phyloP scores from a whole-genome alignment of 495 filamentous ascomycete genomes.

The Penicillium goetzii region DNA sequence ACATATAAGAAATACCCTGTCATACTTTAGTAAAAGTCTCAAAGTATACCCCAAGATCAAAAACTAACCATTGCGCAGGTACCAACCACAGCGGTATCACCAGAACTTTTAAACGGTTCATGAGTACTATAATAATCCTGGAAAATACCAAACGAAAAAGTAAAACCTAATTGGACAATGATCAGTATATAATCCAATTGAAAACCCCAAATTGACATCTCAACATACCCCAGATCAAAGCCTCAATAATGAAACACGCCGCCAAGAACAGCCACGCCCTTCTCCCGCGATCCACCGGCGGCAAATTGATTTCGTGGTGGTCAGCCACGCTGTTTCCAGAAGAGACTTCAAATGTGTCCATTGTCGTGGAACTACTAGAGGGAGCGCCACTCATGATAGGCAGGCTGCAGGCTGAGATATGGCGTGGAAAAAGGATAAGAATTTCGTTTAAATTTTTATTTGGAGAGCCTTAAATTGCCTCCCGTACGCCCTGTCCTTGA shows the following conservation, averaged over 20 bases:
- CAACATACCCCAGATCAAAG: slow-evolving; percentile 65
- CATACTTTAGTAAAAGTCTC: not conserved
- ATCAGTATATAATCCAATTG: not conserved
- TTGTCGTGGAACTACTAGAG: slow-evolving; percentile 3
- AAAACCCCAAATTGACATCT: not conserved
- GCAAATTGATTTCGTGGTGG: slow-evolving; percentile 35
- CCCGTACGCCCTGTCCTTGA: slow-evolving; percentile 4
- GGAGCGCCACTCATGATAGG: not conserved
- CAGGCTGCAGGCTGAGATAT: not conserved
- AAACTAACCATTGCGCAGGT: slow-evolving; percentile 46
- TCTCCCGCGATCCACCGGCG: slow-evolving; percentile 61
- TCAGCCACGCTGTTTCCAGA: slow-evolving; percentile 15
- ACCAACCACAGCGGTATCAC: slow-evolving; percentile 46
- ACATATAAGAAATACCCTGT: slow-evolving; percentile 56
- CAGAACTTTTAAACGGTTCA: slow-evolving; percentile 49
- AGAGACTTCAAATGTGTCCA: slow-evolving; percentile 22
- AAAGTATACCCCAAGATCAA: not conserved
- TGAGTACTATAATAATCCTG: slow-evolving; percentile 59
- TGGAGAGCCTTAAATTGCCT: not conserved
- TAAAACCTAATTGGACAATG: slow-evolving; percentile 55
- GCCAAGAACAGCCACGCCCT: slow-evolving; percentile 68
- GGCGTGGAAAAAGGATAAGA: not conserved
- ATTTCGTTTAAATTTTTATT: not conserved
- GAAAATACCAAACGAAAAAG: slow-evolving; percentile 65
- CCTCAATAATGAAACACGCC: slow-evolving; percentile 65